phyloP scores from a whole-genome alignment of 306 rosid genomes.

The Astragalus glycyphyllos region DNA sequence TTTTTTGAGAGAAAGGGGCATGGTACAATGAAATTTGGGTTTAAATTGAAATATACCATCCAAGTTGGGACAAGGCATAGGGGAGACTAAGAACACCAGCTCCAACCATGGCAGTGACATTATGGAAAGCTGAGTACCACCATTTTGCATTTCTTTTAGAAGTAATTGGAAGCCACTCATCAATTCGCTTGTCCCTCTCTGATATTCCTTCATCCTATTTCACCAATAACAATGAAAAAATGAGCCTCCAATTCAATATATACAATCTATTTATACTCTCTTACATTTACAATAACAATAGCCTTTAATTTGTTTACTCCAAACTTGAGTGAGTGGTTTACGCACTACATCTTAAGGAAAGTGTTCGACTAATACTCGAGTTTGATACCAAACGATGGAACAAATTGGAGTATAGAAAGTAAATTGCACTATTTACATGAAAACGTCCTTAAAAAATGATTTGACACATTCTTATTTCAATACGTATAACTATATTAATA shows the following conservation, averaged over 20 bases:
- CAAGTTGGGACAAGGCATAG: slow-evolving; percentile 69
- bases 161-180: slow-evolving; percentile 86
- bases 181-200: slow-evolving; percentile 55
- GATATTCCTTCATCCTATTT: slow-evolving; percentile 43
- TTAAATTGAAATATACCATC: slow-evolving; percentile 59
- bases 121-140: slow-evolving; percentile 94
- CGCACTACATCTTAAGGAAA: too few relatives aligned
- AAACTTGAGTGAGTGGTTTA: too few relatives aligned
- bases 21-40: slow-evolving; percentile 20
- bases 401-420: too few relatives aligned
- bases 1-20: too few relatives aligned
- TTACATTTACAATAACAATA: too few relatives aligned
- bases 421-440: too few relatives aligned
- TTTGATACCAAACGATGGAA: too few relatives aligned
- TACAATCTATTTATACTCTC: not conserved
- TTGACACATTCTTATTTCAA: too few relatives aligned
- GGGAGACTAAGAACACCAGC: slow-evolving; percentile 91
- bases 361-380: too few relatives aligned
- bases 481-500: too few relatives aligned
- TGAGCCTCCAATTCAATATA: slow-evolving; percentile 4
- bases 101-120: slow-evolving; percentile 91
- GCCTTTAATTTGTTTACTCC: too few relatives aligned
- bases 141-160: slow-evolving; percentile 83
- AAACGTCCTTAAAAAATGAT: too few relatives aligned
- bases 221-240: slow-evolving; percentile 14